Base-by-base conservation (phyloP, 352 stramenopile species). In the Phytophthora boehmeriae region DNA sequence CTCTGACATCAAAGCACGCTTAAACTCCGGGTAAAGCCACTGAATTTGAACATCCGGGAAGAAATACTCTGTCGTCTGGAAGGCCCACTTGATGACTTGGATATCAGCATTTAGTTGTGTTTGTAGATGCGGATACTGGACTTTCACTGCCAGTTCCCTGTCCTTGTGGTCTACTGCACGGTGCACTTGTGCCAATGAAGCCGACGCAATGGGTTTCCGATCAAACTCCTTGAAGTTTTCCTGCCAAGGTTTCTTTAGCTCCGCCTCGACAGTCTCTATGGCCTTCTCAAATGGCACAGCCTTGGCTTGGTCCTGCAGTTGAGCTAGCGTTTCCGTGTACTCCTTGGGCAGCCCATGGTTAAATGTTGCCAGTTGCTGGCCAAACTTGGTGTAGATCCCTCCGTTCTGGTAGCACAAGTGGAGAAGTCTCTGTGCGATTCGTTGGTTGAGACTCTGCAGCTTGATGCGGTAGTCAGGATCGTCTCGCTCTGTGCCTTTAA, bases 381-480 rank as follows among this genome's bases (percentile, higher is more conserved):
- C 97, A 8, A 99, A 92, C 73, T 99, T 99, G 49, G 98, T 98
- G 82, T 99, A 99, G 14, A 98, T 93, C 44, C 97, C 96, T 34
- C 87, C 92, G 72, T 99, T 99, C 4, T 75, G 64, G 50, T 90
- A 89, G 68, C 95, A 99, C 45, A 99, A 67, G 14, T 89, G 30
- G 16, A 98, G 70, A 14, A 99, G 71, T 30, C 92, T 82, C 64
- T 90, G 58, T 5, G 97, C 97, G 28, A 85, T 92, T 55, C 88
- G 86, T 46, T 85, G 43, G 66, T 97, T 96, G 16, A 92, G 79
- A 22, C 45, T 59, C 32, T 76, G 59, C 39, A 96, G 65, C 49
- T 80, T 74, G 4, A 51, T 39, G n/a, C 76, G 84, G 61, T 96
- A 96, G 41, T 79, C 80, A 1, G 75, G 59, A 16, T 76, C 55